Evolutionary conservation across 495 filamentous ascomycete genomes (phyloP), one percentile per base, ranked within the genome.

Genomic region (Talaromyces liani): DNA sequence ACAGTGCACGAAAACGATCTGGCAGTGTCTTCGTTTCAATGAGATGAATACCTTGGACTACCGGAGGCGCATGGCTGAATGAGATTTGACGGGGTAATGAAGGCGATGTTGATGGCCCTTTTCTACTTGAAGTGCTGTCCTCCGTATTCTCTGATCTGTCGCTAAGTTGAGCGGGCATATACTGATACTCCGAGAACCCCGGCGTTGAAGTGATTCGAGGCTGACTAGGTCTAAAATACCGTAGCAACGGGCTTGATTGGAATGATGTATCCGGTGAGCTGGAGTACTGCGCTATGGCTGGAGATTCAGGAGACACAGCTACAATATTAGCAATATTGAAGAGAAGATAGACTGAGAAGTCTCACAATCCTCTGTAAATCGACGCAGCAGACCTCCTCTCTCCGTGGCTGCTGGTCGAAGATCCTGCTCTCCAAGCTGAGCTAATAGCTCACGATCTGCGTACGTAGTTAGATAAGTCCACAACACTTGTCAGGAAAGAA

Each of bases 1-100:
- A 98, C 3, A 97, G 73, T 3, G 84, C 75, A 7, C 88, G 84
- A 65, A 94, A 87, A 25, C 83, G 86, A 69, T 96, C 91, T 3
- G 93, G 91, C 4, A 98, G 74, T 6, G 84, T 78, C 62, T 86
- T 79, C 12, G 88, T 80, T n/a, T 87, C 84, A 29, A 97, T 75
- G 4, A 98, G 84, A 18, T 81, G 78, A 61, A 95, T 89, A 0
- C 90, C 91, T 67, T 88, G 85, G 22, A 84, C 80, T 4, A 78
- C 68, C 16, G 83, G 83, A 8, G 79, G 72, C 27, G 73, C 72
- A 63, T 79, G 72, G 29, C 65, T 61, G 27, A 71, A 67, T 22
- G 63, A 31, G 9, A 75, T 68, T 39, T 64, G 63, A 51, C 55
- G 34, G 10, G 53, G 63, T 22, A 64, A 22, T 16, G 33, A 41